Conservation (phyloP, 2,329 filamentous ascomycete species). For the Alternaria panax region DNA sequence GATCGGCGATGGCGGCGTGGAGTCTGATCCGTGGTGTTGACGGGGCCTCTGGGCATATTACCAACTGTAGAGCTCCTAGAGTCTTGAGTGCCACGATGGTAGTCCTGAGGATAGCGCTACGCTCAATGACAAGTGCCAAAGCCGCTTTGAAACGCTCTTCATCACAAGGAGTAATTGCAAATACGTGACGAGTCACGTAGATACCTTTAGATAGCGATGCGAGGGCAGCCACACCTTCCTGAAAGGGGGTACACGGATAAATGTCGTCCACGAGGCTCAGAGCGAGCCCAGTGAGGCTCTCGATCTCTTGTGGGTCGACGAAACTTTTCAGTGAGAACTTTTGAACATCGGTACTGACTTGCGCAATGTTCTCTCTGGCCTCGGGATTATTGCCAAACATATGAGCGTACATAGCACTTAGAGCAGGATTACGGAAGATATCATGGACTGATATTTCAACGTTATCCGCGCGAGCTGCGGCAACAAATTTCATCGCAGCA, state of each 20-base stretch:
- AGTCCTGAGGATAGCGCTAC: background rate
- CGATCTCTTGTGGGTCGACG: background rate
- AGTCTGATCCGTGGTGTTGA: background rate
- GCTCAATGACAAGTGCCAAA: background rate
- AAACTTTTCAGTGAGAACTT: background rate
- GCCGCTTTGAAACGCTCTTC: background rate
- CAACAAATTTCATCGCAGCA: slow-evolving; percentile 46
- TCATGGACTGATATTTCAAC: background rate
- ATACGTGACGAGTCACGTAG: background rate
- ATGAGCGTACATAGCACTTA: background rate
- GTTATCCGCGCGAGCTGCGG: background rate
- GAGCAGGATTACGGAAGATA: background rate
- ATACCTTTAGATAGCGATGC: background rate
- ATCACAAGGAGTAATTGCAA: background rate
- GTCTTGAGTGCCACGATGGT: background rate
- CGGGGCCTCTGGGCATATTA: background rate
- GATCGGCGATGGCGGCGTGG: background rate
- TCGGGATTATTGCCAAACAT: background rate
- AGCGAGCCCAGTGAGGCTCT: background rate
- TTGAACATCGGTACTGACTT: background rate
- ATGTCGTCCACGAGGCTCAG: slow-evolving; percentile 54
- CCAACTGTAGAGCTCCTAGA: background rate
- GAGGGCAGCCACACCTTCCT: slow-evolving; percentile 55
- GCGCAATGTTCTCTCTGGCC: background rate
- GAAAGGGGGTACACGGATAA: slow-evolving; percentile 63